These are phyloP conservation scores for Evernia prunastri DNA, from an alignment of 495 filamentous ascomycete species.

Conservation along the genomic window DNA sequence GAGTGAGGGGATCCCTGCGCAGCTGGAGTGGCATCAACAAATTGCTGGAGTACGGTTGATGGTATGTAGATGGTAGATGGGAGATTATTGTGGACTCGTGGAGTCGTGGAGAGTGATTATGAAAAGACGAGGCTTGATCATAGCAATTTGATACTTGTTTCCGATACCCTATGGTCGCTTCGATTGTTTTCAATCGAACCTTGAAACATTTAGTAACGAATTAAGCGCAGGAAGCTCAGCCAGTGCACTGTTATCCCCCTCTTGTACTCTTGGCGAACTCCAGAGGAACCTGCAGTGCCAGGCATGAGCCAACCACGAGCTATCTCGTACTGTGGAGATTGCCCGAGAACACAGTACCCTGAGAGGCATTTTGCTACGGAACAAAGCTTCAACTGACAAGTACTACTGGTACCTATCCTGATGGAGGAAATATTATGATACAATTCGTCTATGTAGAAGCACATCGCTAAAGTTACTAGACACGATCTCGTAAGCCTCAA, in stretches of 20 bases:
- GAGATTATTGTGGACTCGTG: too few relatives aligned
- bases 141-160: not conserved
- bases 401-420: too few relatives aligned
- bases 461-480: conserved; percentile 26
- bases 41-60: too few relatives aligned
- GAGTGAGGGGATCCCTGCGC: too few relatives aligned
- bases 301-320: not conserved
- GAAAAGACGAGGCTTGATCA: not conserved
- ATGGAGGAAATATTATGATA: not conserved
- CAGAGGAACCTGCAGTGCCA: too few relatives aligned
- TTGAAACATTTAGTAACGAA: not conserved
- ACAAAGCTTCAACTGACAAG: conserved; percentile 9
- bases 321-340: not conserved
- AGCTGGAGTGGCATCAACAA: too few relatives aligned
- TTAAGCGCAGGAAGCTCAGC: not conserved
- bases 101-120: not conserved
- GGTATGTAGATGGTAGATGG: too few relatives aligned
- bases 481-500: conserved; percentile 1
- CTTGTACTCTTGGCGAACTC: not conserved
- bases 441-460: conserved; percentile 9
- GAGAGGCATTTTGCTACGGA: not conserved
- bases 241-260: not conserved
- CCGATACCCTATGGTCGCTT: too few relatives aligned
- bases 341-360: too few relatives aligned
- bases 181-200: not conserved